Evolutionary conservation across 2,329 filamentous ascomycete genomes (phyloP).

Genomic region (Botrytis cinerea): DNA sequence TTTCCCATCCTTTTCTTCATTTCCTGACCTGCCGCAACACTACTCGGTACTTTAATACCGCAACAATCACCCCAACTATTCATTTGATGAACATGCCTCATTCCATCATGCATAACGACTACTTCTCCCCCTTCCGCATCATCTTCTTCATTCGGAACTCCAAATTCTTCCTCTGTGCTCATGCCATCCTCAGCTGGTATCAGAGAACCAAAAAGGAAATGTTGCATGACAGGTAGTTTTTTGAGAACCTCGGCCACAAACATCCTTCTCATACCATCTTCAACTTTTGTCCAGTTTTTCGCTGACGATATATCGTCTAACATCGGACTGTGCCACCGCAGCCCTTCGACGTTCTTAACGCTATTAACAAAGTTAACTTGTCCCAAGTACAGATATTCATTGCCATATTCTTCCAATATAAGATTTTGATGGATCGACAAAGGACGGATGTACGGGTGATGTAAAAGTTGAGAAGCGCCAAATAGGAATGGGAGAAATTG

Average conservation of each 20-base stretch:
- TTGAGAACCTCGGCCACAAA: constrained; percentile 89
- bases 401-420: constrained; percentile 80
- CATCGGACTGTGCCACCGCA: constrained; percentile 98
- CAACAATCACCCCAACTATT: constrained; percentile 93
- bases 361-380: constrained; percentile 94
- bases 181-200: constrained; percentile 81
- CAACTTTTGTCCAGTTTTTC: constrained; percentile 88
- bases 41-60: constrained; percentile 95
- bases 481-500: constrained; percentile 96
- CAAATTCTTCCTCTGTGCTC: constrained; percentile 62
- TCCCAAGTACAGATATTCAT: constrained; percentile 86
- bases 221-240: constrained; percentile 97
- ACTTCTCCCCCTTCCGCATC: constrained; percentile 58
- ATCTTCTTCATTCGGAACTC: constrained; percentile 49
- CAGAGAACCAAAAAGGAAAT: constrained; percentile 89
- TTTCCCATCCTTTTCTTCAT: constrained; percentile 72
- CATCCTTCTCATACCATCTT: constrained; percentile 95
- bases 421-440: constrained; percentile 84
- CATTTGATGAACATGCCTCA: constrained; percentile 70
- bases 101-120: constrained; percentile 64
- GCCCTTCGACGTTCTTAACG: constrained; percentile 91
- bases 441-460: constrained; percentile 79
- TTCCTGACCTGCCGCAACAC: constrained; percentile 86
- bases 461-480: constrained; percentile 83
- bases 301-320: constrained; percentile 94